phyloP scores from a whole-genome alignment of 495 filamentous ascomycete genomes.

The Tetracladium setigerum region DNA sequence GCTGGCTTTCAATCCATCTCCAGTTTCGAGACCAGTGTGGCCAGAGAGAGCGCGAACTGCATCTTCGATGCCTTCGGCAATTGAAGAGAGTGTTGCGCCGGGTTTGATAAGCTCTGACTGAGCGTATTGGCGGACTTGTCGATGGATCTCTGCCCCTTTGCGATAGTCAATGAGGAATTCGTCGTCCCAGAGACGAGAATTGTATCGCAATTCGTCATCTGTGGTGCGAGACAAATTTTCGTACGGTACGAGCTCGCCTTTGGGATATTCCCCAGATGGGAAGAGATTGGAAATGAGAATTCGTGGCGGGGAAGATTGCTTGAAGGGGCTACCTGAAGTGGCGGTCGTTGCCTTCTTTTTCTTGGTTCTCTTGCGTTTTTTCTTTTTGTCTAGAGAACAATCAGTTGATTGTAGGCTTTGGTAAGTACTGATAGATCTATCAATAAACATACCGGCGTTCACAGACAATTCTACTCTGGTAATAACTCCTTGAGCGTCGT shows the following conservation, averaged over 20 bases:
- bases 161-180: constrained; percentile 81
- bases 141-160: constrained; percentile 76
- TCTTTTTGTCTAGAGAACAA: constrained; percentile 26
- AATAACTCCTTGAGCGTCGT: constrained; percentile 3
- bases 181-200: constrained; percentile 64
- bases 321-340: constrained; percentile 57
- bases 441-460: constrained; percentile 7
- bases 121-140: constrained; percentile 77
- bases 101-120: constrained; percentile 68
- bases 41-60: constrained; percentile 68
- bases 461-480: constrained; percentile 2
- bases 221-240: constrained; percentile 78
- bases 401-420: background rate
- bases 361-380: constrained; percentile 67
- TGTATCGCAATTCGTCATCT: constrained; percentile 75
- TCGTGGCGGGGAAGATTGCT: constrained; percentile 69
- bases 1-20: constrained; percentile 67
- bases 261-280: constrained; percentile 61
- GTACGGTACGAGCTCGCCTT: constrained; percentile 72
- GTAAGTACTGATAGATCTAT: background rate
- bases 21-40: constrained; percentile 71
- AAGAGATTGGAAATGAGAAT: constrained; percentile 69
- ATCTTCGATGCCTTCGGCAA: constrained; percentile 82
- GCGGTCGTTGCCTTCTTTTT: constrained; percentile 74
- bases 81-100: constrained; percentile 71